Conservation (phyloP, 441 rosid species). For the Aquilaria agallochum region DNA sequence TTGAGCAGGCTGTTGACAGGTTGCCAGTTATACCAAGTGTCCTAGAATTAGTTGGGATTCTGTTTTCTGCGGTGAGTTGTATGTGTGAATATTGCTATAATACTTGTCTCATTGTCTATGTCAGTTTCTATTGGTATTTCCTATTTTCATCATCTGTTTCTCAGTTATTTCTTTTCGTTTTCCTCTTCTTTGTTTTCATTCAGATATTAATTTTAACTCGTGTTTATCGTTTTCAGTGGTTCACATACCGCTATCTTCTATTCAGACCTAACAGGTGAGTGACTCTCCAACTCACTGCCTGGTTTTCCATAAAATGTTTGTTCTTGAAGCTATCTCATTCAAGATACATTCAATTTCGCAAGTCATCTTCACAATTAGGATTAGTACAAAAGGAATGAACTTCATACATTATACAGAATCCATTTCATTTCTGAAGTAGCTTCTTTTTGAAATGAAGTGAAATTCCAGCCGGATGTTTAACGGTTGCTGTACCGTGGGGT, state of each 20-base stretch:
- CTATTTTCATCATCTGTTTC: background rate
- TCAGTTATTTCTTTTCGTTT: background rate
- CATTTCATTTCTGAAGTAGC: background rate
- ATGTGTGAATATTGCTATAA: background rate
- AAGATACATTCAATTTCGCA: too few species aligned
- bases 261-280: constrained; percentile 87
- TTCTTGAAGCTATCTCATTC: background rate
- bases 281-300: constrained; percentile 7
- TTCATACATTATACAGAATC: too few species aligned
- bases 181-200: background rate
- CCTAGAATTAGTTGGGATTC: constrained; percentile 70
- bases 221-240: constrained; percentile 58
- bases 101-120: background rate
- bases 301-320: background rate
- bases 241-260: constrained; percentile 78
- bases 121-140: too few species aligned
- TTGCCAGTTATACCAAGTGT: constrained; percentile 60
- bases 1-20: constrained; percentile 63
- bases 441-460: constrained; percentile 1
- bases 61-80: constrained; percentile 62
- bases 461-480: background rate
- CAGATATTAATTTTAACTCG: constrained; percentile 17
- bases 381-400: too few species aligned
- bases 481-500: too few species aligned
- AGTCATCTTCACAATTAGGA: too few species aligned